Percentiles rank a stretch among this genome's conserved stretches.
phyloP scores from a whole-genome alignment of 352 stramenopile genomes.

The Phytophthora pseudosyringae region DNA sequence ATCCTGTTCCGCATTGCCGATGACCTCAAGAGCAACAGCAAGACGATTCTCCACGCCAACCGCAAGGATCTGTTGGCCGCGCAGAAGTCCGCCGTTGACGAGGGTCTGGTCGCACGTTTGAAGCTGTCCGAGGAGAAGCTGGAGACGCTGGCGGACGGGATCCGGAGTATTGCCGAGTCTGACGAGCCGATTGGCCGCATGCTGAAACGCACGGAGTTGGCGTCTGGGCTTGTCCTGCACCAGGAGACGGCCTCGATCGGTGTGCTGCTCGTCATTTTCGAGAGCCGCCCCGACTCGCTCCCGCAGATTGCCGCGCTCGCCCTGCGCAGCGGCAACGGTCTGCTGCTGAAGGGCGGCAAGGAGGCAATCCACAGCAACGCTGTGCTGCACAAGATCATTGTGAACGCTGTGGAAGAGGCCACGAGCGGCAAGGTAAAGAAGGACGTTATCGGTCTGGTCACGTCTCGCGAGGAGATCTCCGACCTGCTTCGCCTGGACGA shows the following conservation, averaged over 20 bases:
- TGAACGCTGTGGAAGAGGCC: conserved; percentile 92
- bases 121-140: conserved; percentile 95
- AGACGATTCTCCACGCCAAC: conserved; percentile 94
- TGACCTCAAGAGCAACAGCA: conserved; percentile 81
- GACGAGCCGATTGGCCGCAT: conserved; percentile 80
- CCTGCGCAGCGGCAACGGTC: conserved; percentile 95
- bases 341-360: conserved; percentile 98
- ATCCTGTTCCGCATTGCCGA: conserved; percentile 92
- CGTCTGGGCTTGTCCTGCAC: conserved; percentile 92
- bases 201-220: conserved; percentile 89
- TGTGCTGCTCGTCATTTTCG: conserved; percentile 98
- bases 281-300: conserved; percentile 96
- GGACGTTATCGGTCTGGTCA: conserved; percentile 96
- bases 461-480: conserved; percentile 92
- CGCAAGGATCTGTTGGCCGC: conserved; percentile 90
- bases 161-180: conserved; percentile 91
- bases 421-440: conserved; percentile 88
- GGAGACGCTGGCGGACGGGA: conserved; percentile 93
- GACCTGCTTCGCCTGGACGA: conserved; percentile 96
- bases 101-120: conserved; percentile 73
- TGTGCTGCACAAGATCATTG: conserved; percentile 94
- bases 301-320: conserved; percentile 97
- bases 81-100: conserved; percentile 63
- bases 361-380: conserved; percentile 93
- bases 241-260: conserved; percentile 97